Base-by-base conservation (phyloP, 257 asterid species). In the Plantago elongata region DNA sequence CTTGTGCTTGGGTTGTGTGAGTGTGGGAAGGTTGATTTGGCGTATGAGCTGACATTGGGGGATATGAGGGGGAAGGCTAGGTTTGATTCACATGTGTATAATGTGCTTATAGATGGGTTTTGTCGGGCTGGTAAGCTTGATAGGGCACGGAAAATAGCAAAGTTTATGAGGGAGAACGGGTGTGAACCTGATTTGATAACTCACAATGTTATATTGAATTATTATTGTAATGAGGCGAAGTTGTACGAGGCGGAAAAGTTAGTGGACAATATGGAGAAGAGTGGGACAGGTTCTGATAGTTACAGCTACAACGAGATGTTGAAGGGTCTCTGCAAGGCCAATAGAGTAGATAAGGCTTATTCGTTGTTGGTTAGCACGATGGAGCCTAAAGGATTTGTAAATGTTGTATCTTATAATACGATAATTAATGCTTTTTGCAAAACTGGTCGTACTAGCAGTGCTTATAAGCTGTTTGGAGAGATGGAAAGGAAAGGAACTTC, bases 11-110 rank as follows among this genome's bases (percentile, higher is more conserved):
- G 99, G 45, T 70, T 93, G 45, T 82, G 95, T 57, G 74, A 78
- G 29, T 72, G 66, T 65, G 83, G 94, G 73, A 85, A 89, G 74
- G 96, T 86, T 69, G 97, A 87, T 79, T 78, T 89, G 76, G 99
- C 99, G n/a, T 93, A 93, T 72, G 99, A 89, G 71, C 89, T 84
- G 27, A 89, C 95, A 0, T 58, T 93, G 55, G 99, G 96, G 57
- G 81, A 80, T 69, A 50, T 93, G 92, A 87, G 88, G 84, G 95
- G 82, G 30, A 84, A 77, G 68, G 68, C 85, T 7, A 76, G 74
- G 64, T 89, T 93, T 74, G 72, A 73, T 46, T 64, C 76, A 0
- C 79, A 78, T 48, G 68, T 89, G 45, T 89, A 83, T 52, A 89
- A 89, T 68, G 78, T 75, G 43, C 91, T 89, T 60, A 85, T 93